Evolutionary conservation across 78 protist genomes (phyloP).

Genomic region (Chrysochromulina parva): DNA sequence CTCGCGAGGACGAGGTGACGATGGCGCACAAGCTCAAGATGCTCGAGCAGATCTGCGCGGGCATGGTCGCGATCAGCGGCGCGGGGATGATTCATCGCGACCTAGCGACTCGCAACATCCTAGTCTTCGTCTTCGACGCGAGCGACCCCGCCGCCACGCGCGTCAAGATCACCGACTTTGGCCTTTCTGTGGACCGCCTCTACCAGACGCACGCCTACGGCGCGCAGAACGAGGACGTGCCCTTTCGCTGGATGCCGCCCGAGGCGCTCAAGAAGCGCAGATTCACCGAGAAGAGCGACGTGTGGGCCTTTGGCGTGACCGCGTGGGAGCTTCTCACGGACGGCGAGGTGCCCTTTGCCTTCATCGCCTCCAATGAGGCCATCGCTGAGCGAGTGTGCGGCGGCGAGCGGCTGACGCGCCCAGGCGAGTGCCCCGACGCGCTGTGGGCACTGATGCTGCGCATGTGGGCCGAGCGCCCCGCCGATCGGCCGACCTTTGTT

Average conservation of each 20-base stretch:
- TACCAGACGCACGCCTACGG: neutral
- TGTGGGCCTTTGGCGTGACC: constrained; percentile 42
- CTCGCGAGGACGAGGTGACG: neutral
- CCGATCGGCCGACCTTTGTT: neutral
- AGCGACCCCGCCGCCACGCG: neutral
- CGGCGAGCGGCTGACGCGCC: neutral
- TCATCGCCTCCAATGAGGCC: neutral
- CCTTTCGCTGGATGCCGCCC: constrained; percentile 7
- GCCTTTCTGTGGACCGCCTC: neutral
- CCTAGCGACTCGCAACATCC: neutral
- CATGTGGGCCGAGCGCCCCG: neutral
- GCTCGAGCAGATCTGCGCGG: constrained; percentile 14
- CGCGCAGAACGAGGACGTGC: neutral
- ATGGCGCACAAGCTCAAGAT: neutral
- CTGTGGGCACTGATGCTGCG: neutral
- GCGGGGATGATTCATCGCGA: neutral
- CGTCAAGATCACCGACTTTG: neutral
- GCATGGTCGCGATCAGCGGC: neutral
- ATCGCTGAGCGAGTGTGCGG: neutral
- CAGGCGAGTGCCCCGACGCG: neutral
- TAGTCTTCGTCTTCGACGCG: neutral
- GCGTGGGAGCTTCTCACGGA: constrained; percentile 38
- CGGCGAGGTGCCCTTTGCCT: neutral
- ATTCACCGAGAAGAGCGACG: constrained; percentile 34
- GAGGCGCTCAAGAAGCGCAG: neutral